These are phyloP conservation scores for Cynanchum wilfordii DNA, from an alignment of 257 asterid species.

Conservation along the genomic window DNA sequence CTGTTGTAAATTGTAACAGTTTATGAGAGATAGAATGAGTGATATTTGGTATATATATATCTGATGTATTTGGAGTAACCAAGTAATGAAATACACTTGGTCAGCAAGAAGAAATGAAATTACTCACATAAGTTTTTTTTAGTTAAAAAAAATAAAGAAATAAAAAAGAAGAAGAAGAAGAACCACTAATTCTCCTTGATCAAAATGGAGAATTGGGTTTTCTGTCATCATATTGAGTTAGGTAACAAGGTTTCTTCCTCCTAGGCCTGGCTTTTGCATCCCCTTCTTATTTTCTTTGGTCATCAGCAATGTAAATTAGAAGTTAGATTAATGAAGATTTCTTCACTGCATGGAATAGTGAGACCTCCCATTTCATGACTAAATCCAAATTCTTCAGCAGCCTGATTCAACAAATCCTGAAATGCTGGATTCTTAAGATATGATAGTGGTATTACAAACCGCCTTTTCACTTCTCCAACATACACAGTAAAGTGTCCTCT, in stretches of 20 bases:
- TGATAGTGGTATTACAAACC: slow-evolving; percentile 23
- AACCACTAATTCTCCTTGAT: background rate
- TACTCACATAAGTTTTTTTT: background rate
- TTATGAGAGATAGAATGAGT: background rate
- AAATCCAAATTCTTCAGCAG: slow-evolving; percentile 30
- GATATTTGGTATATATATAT: background rate
- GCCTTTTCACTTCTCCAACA: slow-evolving; percentile 34
- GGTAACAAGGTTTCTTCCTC: background rate
- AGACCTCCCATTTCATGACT: slow-evolving; percentile 29
- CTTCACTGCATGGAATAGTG: slow-evolving; percentile 23
- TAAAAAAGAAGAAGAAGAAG: no score
- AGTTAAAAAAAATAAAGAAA: background rate
- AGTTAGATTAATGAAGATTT: slow-evolving; percentile 6
- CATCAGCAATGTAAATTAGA: background rate
- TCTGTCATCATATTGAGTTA: background rate
- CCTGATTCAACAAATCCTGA: slow-evolving; percentile 16
- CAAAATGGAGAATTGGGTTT: background rate
- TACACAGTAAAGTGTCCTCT: slow-evolving; percentile 24
- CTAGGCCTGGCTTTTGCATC: background rate
- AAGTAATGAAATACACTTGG: background rate
- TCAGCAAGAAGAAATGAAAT: background rate
- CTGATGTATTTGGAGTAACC: background rate
- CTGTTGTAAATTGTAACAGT: no score
- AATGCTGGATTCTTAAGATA: slow-evolving; percentile 23
- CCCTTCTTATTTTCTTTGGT: background rate